Conservation (phyloP, 345 rosid genomes). For the Eucalyptus camaldulensis region DNA sequence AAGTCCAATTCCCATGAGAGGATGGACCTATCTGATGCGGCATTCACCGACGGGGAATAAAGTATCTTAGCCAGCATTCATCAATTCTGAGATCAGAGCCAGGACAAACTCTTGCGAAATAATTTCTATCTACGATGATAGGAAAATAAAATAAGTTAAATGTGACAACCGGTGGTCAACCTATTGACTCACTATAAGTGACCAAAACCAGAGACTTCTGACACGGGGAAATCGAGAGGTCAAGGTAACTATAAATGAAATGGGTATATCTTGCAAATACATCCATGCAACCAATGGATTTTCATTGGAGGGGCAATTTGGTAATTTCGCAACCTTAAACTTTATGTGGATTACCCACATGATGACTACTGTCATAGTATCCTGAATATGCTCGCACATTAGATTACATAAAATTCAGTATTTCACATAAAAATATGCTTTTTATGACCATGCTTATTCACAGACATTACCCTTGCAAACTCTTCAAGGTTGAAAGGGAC, state of each 20-base stretch:
- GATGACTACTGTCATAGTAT: neutral
- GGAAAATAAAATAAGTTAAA: neutral
- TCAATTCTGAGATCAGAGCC: neutral
- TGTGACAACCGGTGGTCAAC: neutral
- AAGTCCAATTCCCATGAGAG: neutral
- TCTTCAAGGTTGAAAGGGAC: slow-evolving; percentile 64
- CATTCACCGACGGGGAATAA: neutral
- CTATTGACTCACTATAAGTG: neutral
- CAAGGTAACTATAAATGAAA: neutral
- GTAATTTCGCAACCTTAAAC: neutral
- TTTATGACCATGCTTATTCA: neutral
- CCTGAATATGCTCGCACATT: neutral
- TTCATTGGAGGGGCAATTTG: neutral
- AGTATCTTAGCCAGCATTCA: neutral
- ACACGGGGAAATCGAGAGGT: neutral
- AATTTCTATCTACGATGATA: neutral
- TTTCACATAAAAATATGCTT: neutral
- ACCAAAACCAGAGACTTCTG: neutral
- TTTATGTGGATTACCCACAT: neutral
- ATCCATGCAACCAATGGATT: neutral
- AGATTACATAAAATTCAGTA: neutral
- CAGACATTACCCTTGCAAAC: slow-evolving; percentile 48
- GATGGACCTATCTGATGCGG: neutral
- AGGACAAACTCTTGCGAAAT: neutral
- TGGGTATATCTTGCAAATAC: neutral